Evolutionary conservation across 192 early-diverging fungal genomes (phyloP).

Genomic region (Nowakowskiella sp.): DNA sequence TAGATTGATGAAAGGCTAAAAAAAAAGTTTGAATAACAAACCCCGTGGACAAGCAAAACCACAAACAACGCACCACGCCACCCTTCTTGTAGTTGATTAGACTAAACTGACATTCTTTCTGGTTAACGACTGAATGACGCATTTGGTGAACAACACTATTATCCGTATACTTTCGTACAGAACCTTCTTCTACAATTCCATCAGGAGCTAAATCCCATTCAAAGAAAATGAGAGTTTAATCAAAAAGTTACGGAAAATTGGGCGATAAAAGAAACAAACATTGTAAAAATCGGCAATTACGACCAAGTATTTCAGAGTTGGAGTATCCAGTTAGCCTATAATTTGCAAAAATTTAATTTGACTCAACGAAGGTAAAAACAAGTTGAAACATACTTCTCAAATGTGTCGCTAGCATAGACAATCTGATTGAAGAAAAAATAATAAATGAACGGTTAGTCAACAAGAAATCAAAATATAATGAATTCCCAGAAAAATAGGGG

Average conservation of each 20-base stretch:
- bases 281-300: constrained; percentile 43
- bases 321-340: too few relatives aligned
- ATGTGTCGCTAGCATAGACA: constrained; percentile 57
- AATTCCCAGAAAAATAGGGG: too few relatives aligned
- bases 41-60: neutral
- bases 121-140: constrained; percentile 31
- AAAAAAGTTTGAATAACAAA: neutral
- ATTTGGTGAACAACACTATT: constrained; percentile 49
- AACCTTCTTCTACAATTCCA: constrained; percentile 42
- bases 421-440: constrained; percentile 18
- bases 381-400: constrained; percentile 27
- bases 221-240: neutral
- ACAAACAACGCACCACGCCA: constrained; percentile 37
- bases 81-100: constrained; percentile 62
- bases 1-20: constrained; percentile 57
- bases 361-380: neutral
- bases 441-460: neutral
- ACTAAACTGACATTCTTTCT: constrained; percentile 57
- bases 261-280: constrained; percentile 5
- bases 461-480: neutral
- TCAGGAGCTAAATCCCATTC: constrained; percentile 31
- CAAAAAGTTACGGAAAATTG: neutral
- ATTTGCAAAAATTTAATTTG: constrained; percentile 6
- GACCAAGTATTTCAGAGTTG: constrained; percentile 28
- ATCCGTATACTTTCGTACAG: constrained; percentile 43